Conservation (phyloP, 1,284 basidiomycete genomes). For the Marasmius tenuissimus region DNA sequence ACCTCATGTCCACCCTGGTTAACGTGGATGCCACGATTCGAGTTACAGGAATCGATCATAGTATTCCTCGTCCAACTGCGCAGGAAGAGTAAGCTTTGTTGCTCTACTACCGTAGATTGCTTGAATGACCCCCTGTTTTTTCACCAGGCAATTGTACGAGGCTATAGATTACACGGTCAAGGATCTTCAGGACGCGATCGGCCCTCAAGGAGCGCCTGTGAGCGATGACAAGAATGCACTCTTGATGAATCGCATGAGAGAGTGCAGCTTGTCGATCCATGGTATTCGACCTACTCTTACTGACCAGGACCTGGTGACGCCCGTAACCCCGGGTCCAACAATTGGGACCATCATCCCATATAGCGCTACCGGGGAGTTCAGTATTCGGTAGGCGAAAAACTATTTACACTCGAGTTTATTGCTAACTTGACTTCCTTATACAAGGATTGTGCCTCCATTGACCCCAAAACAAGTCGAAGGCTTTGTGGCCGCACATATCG, state of each 20-base stretch:
- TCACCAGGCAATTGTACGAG: slow-evolving; percentile 61
- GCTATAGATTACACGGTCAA: slow-evolving; percentile 71
- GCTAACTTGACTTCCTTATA: not conserved
- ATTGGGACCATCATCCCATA: slow-evolving; percentile 93
- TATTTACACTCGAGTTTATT: not conserved
- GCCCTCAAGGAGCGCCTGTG: slow-evolving; percentile 69
- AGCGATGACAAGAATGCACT: slow-evolving; percentile 82
- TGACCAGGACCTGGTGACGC: slow-evolving; percentile 75
- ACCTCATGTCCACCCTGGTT: slow-evolving; percentile 87
- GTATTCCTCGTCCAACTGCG: slow-evolving; percentile 76
- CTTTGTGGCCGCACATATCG: slow-evolving; percentile 71
- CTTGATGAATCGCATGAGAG: slow-evolving; percentile 89
- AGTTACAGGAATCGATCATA: slow-evolving; percentile 88
- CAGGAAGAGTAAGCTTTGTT: slow-evolving; percentile 63
- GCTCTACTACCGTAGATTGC: not conserved
- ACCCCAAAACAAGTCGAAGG: slow-evolving; percentile 75
- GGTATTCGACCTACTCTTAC: slow-evolving; percentile 98
- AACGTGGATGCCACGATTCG: slow-evolving; percentile 82
- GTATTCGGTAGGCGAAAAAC: slow-evolving; percentile 69
- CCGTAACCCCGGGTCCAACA: slow-evolving; percentile 34
- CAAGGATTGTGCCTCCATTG: slow-evolving; percentile 85
- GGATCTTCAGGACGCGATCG: slow-evolving; percentile 83
- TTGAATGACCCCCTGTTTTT: slow-evolving; percentile 1
- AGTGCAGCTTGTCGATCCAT: slow-evolving; percentile 89
- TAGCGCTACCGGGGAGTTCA: slow-evolving; percentile 91